Conservation (phyloP, 2,329 filamentous ascomycete genomes). For the Dactylellina leptospora region DNA sequence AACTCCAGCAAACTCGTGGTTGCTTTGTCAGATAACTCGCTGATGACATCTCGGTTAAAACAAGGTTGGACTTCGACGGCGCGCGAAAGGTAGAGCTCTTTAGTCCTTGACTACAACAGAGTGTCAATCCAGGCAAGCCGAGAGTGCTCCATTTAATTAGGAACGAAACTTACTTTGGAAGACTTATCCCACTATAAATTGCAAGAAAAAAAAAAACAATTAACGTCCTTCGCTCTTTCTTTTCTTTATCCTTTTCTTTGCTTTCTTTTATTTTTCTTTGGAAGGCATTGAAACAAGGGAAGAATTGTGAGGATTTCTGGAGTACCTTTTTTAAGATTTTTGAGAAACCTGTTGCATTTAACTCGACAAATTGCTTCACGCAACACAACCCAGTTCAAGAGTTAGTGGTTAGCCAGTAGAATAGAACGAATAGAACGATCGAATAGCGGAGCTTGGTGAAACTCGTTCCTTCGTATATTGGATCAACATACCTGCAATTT, state of each 20-base stretch:
- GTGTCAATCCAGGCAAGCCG: conserved; percentile 37
- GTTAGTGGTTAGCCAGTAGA: conserved; percentile 11
- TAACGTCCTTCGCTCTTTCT: conserved; percentile 35
- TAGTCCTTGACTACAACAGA: conserved; percentile 78
- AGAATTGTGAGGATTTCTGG: conserved; percentile 24
- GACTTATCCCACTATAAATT: conserved; percentile 88
- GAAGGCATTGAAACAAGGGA: conserved; percentile 12
- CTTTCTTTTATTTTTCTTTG: conserved; percentile 12
- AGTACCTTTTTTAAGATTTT: conserved; percentile 95
- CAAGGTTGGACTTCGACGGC: conserved; percentile 98
- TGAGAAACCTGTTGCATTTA: conserved; percentile 96
- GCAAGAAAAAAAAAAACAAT: conserved; percentile 56
- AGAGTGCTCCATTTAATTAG: conserved; percentile 46
- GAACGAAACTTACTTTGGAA: conserved; percentile 72
- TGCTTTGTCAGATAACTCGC: conserved; percentile 93
- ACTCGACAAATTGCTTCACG: conserved; percentile 90
- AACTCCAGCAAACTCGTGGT: conserved; percentile 95
- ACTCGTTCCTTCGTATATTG: too few species aligned
- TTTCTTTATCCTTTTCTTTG: conserved; percentile 12
- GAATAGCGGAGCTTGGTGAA: conserved; percentile 55
- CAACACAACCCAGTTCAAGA: conserved; percentile 14
- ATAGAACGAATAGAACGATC: background rate
- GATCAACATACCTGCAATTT: conserved; percentile 74
- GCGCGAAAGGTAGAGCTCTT: conserved; percentile 93
- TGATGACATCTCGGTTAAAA: conserved; percentile 97